Evolutionary conservation across 305 asterid species (phyloP).

Genomic region (Ilex paraguariensis): DNA sequence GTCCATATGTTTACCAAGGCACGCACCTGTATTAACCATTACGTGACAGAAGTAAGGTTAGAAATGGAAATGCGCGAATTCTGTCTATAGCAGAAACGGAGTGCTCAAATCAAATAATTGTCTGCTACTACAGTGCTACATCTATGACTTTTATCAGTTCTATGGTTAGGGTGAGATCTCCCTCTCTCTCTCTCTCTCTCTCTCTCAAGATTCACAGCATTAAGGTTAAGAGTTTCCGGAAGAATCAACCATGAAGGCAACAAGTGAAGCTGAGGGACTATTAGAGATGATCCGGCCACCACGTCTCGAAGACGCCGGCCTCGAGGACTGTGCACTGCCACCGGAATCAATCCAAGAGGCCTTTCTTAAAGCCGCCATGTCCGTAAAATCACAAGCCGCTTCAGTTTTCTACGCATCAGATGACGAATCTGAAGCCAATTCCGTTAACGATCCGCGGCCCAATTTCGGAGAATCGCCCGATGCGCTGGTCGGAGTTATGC

Average conservation of each 20-base stretch:
- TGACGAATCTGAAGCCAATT: constrained; percentile 37
- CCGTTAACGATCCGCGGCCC: constrained; percentile 56
- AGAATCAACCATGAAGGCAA: constrained; percentile 32
- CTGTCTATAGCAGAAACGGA: too few species aligned
- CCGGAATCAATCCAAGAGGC: constrained; percentile 75
- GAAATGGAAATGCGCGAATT: too few species aligned
- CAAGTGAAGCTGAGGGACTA: constrained; percentile 36
- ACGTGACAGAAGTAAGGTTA: too few species aligned
- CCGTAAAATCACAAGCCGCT: constrained; percentile 33
- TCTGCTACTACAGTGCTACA: too few species aligned
- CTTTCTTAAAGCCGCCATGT: constrained; percentile 72
- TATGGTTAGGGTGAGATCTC: too few species aligned
- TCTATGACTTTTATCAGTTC: too few species aligned
- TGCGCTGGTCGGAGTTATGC: constrained; percentile 44
- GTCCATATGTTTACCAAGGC: too few species aligned
- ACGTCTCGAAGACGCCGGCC: constrained; percentile 84
- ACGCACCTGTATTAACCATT: too few species aligned
- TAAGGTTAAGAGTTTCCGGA: too few species aligned
- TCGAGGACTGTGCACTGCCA: constrained; percentile 90
- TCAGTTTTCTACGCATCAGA: constrained; percentile 41
- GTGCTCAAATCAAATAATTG: too few species aligned
- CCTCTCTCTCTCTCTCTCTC: too few species aligned
- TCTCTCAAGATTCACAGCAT: too few species aligned
- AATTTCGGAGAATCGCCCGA: constrained; percentile 41
- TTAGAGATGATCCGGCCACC: constrained; percentile 61